phyloP scores from a whole-genome alignment of 148 eudicot species.

The Camellia lanceoleosa region DNA sequence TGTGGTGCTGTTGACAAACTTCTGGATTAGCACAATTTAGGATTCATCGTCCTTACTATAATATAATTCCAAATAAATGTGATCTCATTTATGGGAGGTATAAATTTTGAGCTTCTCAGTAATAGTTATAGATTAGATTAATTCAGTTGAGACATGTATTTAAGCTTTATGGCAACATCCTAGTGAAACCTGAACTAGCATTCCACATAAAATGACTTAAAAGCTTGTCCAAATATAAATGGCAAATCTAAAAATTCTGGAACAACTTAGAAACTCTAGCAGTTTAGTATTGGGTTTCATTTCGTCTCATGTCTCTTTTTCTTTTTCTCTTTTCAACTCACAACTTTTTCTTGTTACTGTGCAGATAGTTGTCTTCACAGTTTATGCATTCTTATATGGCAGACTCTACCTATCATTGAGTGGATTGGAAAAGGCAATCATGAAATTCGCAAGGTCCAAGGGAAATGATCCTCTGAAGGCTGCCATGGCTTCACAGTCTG shows the following conservation, averaged over 20 bases:
- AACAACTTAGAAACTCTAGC: neutral
- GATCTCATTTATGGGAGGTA: neutral
- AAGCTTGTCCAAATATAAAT: neutral
- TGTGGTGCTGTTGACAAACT: neutral
- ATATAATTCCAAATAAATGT: neutral
- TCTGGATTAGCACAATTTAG: neutral
- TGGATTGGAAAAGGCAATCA: constrained; percentile 60
- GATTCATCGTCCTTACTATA: neutral
- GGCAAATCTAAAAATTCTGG: neutral
- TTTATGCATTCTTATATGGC: constrained; percentile 65
- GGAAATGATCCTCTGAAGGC: constrained; percentile 60
- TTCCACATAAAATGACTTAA: neutral
- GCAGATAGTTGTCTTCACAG: constrained; percentile 76
- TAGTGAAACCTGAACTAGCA: neutral
- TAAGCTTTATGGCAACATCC: neutral
- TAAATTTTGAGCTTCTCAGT: neutral
- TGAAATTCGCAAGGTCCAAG: constrained; percentile 52
- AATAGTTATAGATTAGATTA: neutral
- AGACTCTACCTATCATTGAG: constrained; percentile 70
- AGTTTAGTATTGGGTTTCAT: neutral
- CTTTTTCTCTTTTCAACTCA: neutral
- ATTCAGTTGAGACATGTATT: neutral
- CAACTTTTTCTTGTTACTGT: constrained; percentile 17
- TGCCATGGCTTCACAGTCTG: constrained; percentile 69
- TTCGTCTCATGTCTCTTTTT: neutral